Evolutionary conservation across 179 eudicot species (phyloP), one percentile per base, ranked within the genome.

Genomic region (Silene coronaria): DNA sequence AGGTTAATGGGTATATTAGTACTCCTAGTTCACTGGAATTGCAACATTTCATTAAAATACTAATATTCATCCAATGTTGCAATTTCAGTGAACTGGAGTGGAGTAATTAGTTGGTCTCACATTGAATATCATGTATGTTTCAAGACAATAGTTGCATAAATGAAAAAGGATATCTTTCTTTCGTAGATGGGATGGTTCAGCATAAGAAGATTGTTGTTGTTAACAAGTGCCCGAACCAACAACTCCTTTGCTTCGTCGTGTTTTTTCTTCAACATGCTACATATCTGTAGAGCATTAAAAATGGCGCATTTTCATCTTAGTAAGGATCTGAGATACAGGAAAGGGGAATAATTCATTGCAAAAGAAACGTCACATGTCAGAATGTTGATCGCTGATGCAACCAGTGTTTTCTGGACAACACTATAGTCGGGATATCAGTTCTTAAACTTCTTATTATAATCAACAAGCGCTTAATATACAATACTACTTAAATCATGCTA

Each of bases 201-300:
- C 91, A 92, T 86, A 78, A 95, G 86, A 80, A 92, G 86, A 45
- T 86, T 81, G 89, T 89, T 95, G 90, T 89, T 91, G 86, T 88
- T 92, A 51, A 91, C 90, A 74, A 89, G 82, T 77, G 91, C 92
- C 59, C 87, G 88, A 79, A 88, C 97, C 76, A 93, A 67, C 80
- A 91, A 27, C 70, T 95, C 99, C 82, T 93, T 92, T 26, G 99
- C 97, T 80, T 89, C 97, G 63, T 91, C 99, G 13, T 88, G 96
- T 84, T 89, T 91, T 91, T 86, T 92, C 72, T 84, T 87, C 82
- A 95, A 82, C 89, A 87, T 84, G 79, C 75, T 84, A 85, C 96
- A 87, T 2, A 95, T 89, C 99, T 95, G 96, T 82, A 79, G 21
- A 69, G 45, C 58, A 72, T 7, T 5, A 51, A 19, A 36, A 76